Conservation (phyloP, 1,284 basidiomycete species). For the Gomphus bonarii region DNA sequence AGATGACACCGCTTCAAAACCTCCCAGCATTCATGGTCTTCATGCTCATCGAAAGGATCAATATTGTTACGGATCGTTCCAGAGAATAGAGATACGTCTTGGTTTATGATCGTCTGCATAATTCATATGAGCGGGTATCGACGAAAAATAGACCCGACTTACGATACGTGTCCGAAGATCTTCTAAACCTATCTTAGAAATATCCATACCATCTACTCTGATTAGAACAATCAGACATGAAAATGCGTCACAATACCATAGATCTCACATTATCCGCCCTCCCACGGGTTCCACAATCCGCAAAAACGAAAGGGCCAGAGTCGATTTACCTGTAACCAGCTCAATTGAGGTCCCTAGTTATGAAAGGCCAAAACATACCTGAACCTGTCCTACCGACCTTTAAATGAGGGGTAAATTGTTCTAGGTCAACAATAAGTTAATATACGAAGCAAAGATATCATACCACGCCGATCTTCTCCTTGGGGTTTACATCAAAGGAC, state of each 20-base stretch:
- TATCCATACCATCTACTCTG: conserved; percentile 77
- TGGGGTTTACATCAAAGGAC: conserved; percentile 58
- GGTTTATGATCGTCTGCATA: conserved; percentile 63
- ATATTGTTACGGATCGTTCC: conserved; percentile 76
- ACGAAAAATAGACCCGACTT: not conserved
- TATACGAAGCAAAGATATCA: not conserved
- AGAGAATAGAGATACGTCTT: conserved; percentile 79
- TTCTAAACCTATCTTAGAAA: conserved; percentile 72
- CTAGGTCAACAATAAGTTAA: not conserved
- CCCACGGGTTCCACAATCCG: conserved; percentile 70
- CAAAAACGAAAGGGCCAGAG: conserved; percentile 65
- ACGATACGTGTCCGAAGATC: conserved; percentile 50
- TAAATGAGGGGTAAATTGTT: not conserved
- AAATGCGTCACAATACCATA: not conserved
- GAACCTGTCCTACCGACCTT: conserved; percentile 61
- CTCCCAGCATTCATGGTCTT: conserved; percentile 53
- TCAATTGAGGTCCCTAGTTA: not conserved
- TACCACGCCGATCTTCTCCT: conserved; percentile 72
- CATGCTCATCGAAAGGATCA: conserved; percentile 58
- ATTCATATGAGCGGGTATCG: not conserved
- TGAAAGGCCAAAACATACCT: conserved; percentile 24
- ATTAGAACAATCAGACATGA: conserved; percentile 5
- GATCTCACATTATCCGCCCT: conserved; percentile 57
- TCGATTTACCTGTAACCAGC: conserved; percentile 46
- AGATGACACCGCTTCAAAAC: conserved; percentile 57